Percentiles rank a stretch among this genome's conserved stretches.
phyloP scores from a whole-genome alignment of 768 basidiomycete genomes.

The Hygrocybe coccinea region DNA sequence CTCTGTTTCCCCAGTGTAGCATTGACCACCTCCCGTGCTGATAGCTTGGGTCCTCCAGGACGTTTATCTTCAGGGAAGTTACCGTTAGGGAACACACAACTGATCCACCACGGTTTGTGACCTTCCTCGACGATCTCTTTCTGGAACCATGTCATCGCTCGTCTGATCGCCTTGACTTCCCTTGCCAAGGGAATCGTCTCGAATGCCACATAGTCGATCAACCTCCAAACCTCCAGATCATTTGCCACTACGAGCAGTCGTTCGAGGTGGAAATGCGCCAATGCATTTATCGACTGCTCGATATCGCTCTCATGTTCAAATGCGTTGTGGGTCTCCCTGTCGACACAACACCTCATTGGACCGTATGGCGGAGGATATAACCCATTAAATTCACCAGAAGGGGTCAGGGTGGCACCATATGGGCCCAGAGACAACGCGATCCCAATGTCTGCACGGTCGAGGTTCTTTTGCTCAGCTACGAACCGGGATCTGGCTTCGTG shows the following conservation, averaged over 20 bases:
- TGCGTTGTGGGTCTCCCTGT: constrained; percentile 37
- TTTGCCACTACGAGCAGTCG: constrained; percentile 52
- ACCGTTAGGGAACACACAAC: constrained; percentile 55
- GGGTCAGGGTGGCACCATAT: constrained; percentile 60
- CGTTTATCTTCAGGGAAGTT: constrained; percentile 37
- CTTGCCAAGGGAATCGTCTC: constrained; percentile 70
- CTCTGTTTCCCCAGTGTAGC: constrained; percentile 32
- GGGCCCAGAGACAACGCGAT: constrained; percentile 72
- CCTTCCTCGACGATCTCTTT: constrained; percentile 13
- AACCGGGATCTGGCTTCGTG: constrained; percentile 40
- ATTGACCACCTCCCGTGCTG: constrained; percentile 39
- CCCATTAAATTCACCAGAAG: constrained; percentile 70
- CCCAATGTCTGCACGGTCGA: constrained; percentile 26
- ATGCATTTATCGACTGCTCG: constrained; percentile 41
- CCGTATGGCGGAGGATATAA: constrained; percentile 74
- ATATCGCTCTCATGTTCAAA: constrained; percentile 35
- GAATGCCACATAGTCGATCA: constrained; percentile 63
- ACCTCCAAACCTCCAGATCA: constrained; percentile 47
- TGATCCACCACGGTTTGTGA: constrained; percentile 72
- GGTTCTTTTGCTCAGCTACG: constrained; percentile 15
- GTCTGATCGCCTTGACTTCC: constrained; percentile 62
- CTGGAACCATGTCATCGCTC: constrained; percentile 46
- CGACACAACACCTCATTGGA: constrained; percentile 41
- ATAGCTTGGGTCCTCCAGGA: constrained; percentile 20
- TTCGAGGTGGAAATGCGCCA: constrained; percentile 59